Conservation (phyloP, 352 stramenopile genomes). For the Phytophthora macrochlamydospora region DNA sequence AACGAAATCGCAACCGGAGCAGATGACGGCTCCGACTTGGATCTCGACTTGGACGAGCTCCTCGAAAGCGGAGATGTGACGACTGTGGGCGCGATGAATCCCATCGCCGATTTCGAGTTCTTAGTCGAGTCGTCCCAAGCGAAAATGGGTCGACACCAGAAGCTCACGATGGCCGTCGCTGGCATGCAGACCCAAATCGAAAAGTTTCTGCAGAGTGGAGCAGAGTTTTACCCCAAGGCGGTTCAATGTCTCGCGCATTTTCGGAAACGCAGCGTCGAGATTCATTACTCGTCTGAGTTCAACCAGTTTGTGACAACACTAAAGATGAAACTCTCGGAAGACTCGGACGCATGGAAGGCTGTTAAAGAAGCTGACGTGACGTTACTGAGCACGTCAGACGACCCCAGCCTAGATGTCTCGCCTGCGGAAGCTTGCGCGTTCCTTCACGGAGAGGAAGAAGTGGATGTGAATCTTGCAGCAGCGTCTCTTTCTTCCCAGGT, state of each 20-base stretch:
- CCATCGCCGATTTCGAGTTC: conserved; percentile 81
- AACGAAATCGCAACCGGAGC: conserved; percentile 19
- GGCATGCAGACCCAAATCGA: conserved; percentile 77
- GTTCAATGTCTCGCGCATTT: conserved; percentile 77
- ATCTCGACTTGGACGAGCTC: conserved; percentile 77
- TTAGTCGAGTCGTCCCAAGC: conserved; percentile 55
- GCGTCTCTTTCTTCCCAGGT: conserved; percentile 68
- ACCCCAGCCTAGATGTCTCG: conserved; percentile 59
- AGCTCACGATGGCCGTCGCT: conserved; percentile 53
- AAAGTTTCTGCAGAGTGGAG: conserved; percentile 57
- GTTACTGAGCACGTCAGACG: conserved; percentile 58
- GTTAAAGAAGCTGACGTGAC: conserved; percentile 64
- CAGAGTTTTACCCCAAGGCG: conserved; percentile 67
- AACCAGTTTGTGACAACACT: conserved; percentile 72
- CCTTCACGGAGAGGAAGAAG: conserved; percentile 62
- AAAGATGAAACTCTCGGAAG: conserved; percentile 49
- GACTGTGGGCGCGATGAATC: conserved; percentile 83
- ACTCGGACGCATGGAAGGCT: conserved; percentile 55
- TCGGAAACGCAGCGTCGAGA: conserved; percentile 66
- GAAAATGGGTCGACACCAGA: conserved; percentile 45
- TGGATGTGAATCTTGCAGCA: conserved; percentile 47
- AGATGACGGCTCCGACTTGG: conserved; percentile 56
- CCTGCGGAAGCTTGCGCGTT: conserved; percentile 58
- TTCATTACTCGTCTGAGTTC: conserved; percentile 78
- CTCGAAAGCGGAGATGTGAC: conserved; percentile 69